Evolutionary conservation across 1,284 basidiomycete species (phyloP), one percentile per base, ranked within the genome.

Genomic region (Apiotrichum sp.): DNA sequence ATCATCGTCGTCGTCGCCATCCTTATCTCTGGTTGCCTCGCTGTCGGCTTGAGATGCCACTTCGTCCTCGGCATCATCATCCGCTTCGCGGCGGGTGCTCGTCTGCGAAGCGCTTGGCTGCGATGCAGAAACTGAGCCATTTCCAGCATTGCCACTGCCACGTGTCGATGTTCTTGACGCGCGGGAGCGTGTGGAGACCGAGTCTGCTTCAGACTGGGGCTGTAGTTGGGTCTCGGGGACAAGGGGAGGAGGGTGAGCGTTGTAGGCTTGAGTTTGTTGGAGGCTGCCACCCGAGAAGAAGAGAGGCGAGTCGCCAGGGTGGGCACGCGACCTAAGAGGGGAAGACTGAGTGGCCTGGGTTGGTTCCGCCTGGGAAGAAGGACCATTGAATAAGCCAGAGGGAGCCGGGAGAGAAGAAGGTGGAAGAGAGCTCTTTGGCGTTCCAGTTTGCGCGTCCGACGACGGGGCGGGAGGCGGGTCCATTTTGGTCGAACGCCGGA

Each of bases 281-380:
- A 65, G 68, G 8, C 63, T 63, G 14, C 60, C 59, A 39, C 64
- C 63, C 4, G 66, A 57, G 59, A 66, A 61, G 64, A 69, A 69
- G 9, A 69, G 57, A 5, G 62, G 63, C 36, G 55, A 56, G 22
- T 45, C 55, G 2, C 46, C 34, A 14, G 22, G 46, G 31, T n/a
- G 22, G 14, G 40, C 43, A 29, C 43, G 6, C 47, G 50, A 32
- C 16, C 34, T 3, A 47, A 58, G 50, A 0, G 62, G 62, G 0
- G 59, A 61, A 16, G 59, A 62, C 46, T 60, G 65, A 8, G 62
- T 56, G n/a, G 4, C 56, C 2, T 43, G 47, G n/a, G 32, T n/a
- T 3, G 42, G 36, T 29, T 45, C 43, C 34, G 13, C 22, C 33
- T 47, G 11, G 1, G 44, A 48, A 5, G 55, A 34, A 35, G 10